Evolutionary conservation across 192 early-diverging fungal genomes (phyloP).

Genomic region (Podila verticillata): DNA sequence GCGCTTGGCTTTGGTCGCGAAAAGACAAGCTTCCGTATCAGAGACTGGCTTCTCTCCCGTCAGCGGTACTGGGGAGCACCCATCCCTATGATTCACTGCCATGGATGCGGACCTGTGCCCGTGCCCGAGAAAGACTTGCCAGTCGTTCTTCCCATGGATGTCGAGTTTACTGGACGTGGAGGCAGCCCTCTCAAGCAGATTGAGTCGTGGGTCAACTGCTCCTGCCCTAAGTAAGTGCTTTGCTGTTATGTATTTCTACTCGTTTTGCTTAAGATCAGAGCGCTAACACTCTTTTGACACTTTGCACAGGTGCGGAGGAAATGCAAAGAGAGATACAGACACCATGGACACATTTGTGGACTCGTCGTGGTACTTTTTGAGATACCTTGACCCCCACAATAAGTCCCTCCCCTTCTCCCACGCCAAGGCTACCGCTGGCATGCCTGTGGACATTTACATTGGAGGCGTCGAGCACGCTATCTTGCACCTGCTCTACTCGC

Average conservation of each 20-base stretch:
- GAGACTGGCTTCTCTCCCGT: constrained; percentile 96
- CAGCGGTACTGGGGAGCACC: constrained; percentile 98
- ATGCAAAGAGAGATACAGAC: constrained; percentile 86
- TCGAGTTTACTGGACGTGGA: constrained; percentile 69
- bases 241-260: neutral
- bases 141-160: constrained; percentile 70
- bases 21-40: constrained; percentile 76
- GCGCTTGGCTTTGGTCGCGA: constrained; percentile 58
- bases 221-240: constrained; percentile 74
- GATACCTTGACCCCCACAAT: constrained; percentile 85
- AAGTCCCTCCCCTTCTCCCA: constrained; percentile 57
- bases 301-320: constrained; percentile 66
- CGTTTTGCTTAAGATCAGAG: neutral
- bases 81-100: constrained; percentile 93
- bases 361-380: constrained; percentile 96
- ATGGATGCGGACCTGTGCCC: constrained; percentile 81
- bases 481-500: constrained; percentile 92
- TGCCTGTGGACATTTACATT: constrained; percentile 94
- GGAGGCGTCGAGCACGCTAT: constrained; percentile 96
- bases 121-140: constrained; percentile 86
- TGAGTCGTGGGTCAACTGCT: constrained; percentile 76
- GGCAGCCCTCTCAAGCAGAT: constrained; percentile 73
- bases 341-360: constrained; percentile 99
- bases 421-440: constrained; percentile 56
- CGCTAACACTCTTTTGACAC: neutral